Evolutionary conservation across 208 protist species (phyloP).

Genomic region (Jaenimonas drosophilae): DNA sequence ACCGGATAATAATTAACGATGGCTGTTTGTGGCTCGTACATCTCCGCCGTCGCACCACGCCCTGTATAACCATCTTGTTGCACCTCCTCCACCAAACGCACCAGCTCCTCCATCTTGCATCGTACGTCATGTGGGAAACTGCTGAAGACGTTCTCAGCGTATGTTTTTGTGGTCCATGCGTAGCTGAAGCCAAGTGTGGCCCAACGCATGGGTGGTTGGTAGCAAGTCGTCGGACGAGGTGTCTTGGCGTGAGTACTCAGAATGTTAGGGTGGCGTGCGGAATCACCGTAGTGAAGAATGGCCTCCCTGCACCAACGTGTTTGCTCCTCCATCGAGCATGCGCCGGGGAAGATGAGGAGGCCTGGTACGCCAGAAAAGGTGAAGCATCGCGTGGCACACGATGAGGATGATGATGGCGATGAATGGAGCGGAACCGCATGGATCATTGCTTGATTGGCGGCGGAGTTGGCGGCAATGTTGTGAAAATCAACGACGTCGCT

Average conservation of each 20-base stretch:
- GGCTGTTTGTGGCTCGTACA: slow-evolving; percentile 77
- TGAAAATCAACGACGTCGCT: slow-evolving; percentile 50
- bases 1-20: slow-evolving; percentile 90
- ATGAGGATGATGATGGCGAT: background rate
- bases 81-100: slow-evolving; percentile 23
- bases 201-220: slow-evolving; percentile 83
- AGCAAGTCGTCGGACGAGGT: slow-evolving; percentile 40
- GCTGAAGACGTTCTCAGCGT: slow-evolving; percentile 38
- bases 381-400: slow-evolving; percentile 25
- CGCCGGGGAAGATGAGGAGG: slow-evolving; percentile 45
- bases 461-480: slow-evolving; percentile 41
- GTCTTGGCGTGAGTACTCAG: slow-evolving; percentile 67
- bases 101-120: slow-evolving; percentile 28
- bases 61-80: slow-evolving; percentile 20
- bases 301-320: slow-evolving; percentile 36
- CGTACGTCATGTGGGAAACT: slow-evolving; percentile 38
- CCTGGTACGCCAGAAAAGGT: slow-evolving; percentile 66
- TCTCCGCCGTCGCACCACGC: slow-evolving; percentile 1
- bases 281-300: slow-evolving; percentile 52
- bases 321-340: slow-evolving; percentile 41
- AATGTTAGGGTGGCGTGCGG: slow-evolving; percentile 58
- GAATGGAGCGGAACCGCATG: slow-evolving; percentile 12
- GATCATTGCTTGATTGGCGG: slow-evolving; percentile 26
- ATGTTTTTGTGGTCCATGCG: slow-evolving; percentile 77
- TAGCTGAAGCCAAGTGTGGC: slow-evolving; percentile 84